Percentiles rank a stretch among this genome's conserved stretches.
Conservation (phyloP, 1,284 basidiomycete genomes). For the Rhodotorula mucilaginosa region DNA sequence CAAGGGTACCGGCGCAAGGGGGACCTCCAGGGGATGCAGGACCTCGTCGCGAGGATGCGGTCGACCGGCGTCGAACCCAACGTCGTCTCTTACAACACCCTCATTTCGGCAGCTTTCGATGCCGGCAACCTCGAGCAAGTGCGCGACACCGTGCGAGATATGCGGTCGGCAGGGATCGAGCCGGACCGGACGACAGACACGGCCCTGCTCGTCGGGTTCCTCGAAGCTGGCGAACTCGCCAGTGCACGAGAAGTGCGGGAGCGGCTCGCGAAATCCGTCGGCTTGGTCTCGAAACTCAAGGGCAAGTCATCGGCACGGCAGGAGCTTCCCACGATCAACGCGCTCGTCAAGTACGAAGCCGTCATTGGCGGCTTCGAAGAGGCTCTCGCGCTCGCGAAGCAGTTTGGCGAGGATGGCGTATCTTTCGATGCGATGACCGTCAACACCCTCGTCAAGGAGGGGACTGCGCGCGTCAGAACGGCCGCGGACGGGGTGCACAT, state of each 20-base stretch:
- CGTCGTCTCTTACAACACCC: conserved; percentile 36
- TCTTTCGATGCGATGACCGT: conserved; percentile 21
- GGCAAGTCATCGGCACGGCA: background rate
- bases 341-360: conserved; percentile 29
- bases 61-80: conserved; percentile 12
- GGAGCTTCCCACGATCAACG: conserved; percentile 30
- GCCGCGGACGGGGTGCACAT: conserved; percentile 17
- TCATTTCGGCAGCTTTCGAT: conserved; percentile 31
- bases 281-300: background rate
- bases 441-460: conserved; percentile 27
- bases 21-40: conserved; percentile 27
- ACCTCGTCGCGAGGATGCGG: conserved; percentile 24
- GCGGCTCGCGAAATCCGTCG: conserved; percentile 2
- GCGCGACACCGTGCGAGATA: conserved; percentile 14
- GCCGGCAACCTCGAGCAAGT: conserved; percentile 12
- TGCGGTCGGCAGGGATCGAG: conserved; percentile 13
- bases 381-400: conserved; percentile 10
- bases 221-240: conserved; percentile 26
- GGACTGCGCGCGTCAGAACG: background rate
- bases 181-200: conserved; percentile 34
- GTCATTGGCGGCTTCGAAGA: conserved; percentile 9
- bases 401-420: conserved; percentile 9
- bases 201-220: conserved; percentile 34
- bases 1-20: conserved; percentile 13
- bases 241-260: conserved; percentile 19